A percentile compares a stretch with the other conserved stretches of the same genome.
Conservation (phyloP, 148 eudicot species). For the Hydrangea macrophylla region DNA sequence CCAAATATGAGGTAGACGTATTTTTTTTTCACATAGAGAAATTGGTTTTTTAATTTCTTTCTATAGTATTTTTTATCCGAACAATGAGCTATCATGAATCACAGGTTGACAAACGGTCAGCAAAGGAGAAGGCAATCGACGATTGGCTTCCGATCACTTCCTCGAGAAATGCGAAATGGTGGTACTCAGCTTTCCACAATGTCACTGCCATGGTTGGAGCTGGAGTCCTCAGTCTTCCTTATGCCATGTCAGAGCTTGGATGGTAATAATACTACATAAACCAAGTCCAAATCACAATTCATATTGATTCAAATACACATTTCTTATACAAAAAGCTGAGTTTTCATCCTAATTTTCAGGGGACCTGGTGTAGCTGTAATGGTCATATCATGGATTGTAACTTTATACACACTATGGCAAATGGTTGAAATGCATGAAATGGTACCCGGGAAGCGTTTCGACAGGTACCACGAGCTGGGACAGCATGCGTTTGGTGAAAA, state of each 20-base stretch:
- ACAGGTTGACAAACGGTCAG: constrained; percentile 29
- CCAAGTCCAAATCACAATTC: no score
- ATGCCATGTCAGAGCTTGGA: constrained; percentile 51
- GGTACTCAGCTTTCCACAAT: constrained; percentile 68
- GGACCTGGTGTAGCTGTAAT: constrained; percentile 40
- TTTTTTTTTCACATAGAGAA: no score
- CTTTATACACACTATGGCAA: constrained; percentile 47
- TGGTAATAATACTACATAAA: no score
- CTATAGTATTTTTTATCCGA: neutral
- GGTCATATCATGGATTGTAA: constrained; percentile 44
- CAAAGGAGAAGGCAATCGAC: constrained; percentile 37
- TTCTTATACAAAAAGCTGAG: neutral
- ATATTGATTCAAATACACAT: no score
- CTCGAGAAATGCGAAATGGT: constrained; percentile 59
- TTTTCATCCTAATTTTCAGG: constrained; percentile 15
- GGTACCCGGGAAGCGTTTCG: constrained; percentile 45
- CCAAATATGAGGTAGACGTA: no score
- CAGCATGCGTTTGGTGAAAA: constrained; percentile 48
- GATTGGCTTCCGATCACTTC: constrained; percentile 56
- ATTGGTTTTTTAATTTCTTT: no score
- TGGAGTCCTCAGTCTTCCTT: constrained; percentile 54
- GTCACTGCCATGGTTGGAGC: constrained; percentile 71
- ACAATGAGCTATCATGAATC: neutral
- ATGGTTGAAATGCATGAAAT: constrained; percentile 56
- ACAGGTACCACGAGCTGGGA: constrained; percentile 50